A percentile compares a stretch with the other conserved stretches of the same genome.
Conservation (phyloP, 2,329 filamentous ascomycete species). For the Colletotrichum sp. region DNA sequence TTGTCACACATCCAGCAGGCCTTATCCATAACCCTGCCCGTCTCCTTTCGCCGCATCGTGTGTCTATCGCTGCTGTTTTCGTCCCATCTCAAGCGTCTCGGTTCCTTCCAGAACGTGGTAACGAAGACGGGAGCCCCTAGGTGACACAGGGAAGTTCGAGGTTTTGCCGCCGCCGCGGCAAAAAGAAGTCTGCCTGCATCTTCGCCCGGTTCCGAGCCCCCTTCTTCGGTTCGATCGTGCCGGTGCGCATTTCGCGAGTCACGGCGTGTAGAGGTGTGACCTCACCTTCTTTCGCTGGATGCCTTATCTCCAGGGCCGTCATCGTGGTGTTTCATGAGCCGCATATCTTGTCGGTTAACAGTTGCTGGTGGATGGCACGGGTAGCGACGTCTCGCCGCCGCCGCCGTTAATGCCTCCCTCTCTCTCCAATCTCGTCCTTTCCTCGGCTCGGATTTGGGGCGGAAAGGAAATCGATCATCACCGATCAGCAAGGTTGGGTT, state of each 20-base stretch:
- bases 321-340: background rate
- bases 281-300: background rate
- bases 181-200: background rate
- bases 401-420: background rate
- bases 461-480: background rate
- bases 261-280: background rate
- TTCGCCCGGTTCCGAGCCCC: background rate
- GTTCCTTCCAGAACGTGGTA: conserved; percentile 4
- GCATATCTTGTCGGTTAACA: background rate
- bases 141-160: background rate
- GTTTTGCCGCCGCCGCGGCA: background rate
- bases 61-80: background rate
- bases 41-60: background rate
- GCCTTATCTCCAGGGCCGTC: background rate
- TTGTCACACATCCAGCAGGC: background rate
- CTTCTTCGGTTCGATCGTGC: background rate
- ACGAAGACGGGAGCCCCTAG: background rate
- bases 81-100: background rate
- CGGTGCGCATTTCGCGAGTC: background rate
- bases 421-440: background rate
- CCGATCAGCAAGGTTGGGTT: background rate
- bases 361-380: background rate
- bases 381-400: background rate
- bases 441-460: background rate
- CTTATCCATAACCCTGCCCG: background rate